These are phyloP conservation scores for Lactarius hatsudake DNA, from an alignment of 768 basidiomycete genomes.

Conservation along the genomic window DNA sequence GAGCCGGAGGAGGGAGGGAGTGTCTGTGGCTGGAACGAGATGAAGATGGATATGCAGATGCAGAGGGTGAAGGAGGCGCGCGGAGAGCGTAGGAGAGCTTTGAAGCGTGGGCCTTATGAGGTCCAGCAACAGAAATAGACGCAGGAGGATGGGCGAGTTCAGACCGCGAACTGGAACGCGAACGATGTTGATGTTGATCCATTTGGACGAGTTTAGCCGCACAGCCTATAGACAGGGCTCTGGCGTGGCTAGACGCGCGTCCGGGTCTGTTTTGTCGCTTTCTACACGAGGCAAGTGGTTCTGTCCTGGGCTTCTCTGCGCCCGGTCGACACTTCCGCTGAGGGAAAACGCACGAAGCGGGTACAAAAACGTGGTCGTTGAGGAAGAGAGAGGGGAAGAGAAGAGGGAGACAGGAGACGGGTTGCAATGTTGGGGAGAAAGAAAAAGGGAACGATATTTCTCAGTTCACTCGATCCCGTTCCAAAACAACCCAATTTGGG, in stretches of 20 bases:
- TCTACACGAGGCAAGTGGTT: constrained; percentile 22
- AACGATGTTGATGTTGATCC: constrained; percentile 22
- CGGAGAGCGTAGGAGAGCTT: not conserved
- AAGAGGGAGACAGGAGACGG: not conserved
- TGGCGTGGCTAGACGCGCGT: constrained; percentile 20
- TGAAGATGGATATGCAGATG: constrained; percentile 16
- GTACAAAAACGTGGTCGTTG: not conserved
- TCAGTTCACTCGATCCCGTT: not conserved
- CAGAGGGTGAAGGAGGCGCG: constrained; percentile 7
- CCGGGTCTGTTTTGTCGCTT: constrained; percentile 18
- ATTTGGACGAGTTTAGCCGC: constrained; percentile 11
- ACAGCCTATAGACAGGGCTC: constrained; percentile 19
- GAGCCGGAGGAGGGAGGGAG: constrained; percentile 8
- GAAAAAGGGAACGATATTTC: not conserved
- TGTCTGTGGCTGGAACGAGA: constrained; percentile 10
- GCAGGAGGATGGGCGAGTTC: constrained; percentile 7
- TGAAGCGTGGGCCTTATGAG: constrained; percentile 20
- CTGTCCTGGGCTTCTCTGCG: constrained; percentile 15
- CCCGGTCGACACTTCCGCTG: not conserved
- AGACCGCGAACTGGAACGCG: constrained; percentile 26
- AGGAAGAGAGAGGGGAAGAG: not conserved
- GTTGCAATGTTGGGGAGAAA: not conserved
- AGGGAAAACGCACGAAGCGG: not conserved
- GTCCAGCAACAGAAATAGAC: constrained; percentile 3
- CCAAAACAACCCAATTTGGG: constrained; percentile 6